Percentiles rank a stretch among this genome's conserved stretches.
These are phyloP conservation scores for Aspergillus thermomutatus DNA, from an alignment of 2,329 filamentous ascomycete genomes.

Conservation along the genomic window DNA sequence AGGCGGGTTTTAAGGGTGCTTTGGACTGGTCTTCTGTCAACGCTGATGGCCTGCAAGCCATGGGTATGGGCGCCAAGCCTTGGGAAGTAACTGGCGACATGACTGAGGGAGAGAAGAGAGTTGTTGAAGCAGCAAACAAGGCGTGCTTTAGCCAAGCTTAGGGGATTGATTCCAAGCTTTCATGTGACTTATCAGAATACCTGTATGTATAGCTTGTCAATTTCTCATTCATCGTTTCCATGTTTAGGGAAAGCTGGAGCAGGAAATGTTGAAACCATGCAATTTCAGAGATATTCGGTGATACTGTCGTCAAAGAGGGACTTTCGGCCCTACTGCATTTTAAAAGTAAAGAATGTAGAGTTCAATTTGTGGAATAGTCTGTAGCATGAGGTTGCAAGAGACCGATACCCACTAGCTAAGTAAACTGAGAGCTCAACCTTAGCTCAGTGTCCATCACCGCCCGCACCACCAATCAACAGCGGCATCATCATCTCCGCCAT, in stretches of 20 bases:
- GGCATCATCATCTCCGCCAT: constrained; percentile 1
- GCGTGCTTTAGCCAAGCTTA: constrained; percentile 43
- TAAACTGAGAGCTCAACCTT: neutral
- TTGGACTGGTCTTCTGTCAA: constrained; percentile 40
- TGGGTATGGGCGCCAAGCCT: constrained; percentile 51
- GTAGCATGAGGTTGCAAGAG: too few relatives aligned
- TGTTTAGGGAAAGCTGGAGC: neutral
- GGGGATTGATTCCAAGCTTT: neutral
- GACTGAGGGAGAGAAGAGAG: constrained; percentile 49
- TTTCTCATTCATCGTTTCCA: neutral
- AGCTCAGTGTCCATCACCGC: constrained; percentile 16
- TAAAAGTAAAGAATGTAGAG: too few relatives aligned
- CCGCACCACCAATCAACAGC: constrained; percentile 10
- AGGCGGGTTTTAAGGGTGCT: constrained; percentile 37
- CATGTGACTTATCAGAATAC: neutral
- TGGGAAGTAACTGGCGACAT: constrained; percentile 49
- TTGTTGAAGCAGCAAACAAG: constrained; percentile 53
- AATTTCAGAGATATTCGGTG: neutral
- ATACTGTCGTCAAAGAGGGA: too few relatives aligned
- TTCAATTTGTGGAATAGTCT: neutral
- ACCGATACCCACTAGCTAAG: too few relatives aligned
- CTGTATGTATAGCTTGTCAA: neutral
- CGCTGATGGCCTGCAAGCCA: constrained; percentile 51
- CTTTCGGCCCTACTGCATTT: too few relatives aligned
- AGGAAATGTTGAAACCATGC: neutral